These are phyloP conservation scores for Oryza punctata DNA, from an alignment of 176 grass and related monocot genomes.

Conservation along the genomic window DNA sequence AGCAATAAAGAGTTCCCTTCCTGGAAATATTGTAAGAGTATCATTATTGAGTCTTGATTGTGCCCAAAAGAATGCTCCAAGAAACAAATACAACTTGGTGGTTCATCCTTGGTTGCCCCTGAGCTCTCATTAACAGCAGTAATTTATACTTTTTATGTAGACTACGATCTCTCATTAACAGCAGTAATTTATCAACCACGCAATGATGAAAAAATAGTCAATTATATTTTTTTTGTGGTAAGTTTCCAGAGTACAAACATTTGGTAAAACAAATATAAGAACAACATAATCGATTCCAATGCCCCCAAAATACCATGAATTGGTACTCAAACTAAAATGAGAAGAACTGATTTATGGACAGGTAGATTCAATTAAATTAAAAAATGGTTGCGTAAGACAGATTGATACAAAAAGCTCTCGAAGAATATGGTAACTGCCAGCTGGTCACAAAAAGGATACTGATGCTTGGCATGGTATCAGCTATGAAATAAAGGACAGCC, in stretches of 20 bases:
- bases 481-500: constrained; percentile 14
- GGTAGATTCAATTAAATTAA: background rate
- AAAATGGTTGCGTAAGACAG: background rate
- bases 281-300: background rate
- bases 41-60: background rate
- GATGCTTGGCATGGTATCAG: background rate
- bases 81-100: background rate
- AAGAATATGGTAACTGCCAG: constrained; percentile 6
- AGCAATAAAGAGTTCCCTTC: background rate
- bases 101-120: background rate
- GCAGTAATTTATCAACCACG: background rate
- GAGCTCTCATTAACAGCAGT: background rate
- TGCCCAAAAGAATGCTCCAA: background rate
- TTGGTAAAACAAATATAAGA: background rate
- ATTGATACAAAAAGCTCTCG: background rate
- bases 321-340: background rate
- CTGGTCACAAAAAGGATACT: background rate
- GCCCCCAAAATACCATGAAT: background rate
- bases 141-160: too few relatives aligned
- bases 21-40: background rate
- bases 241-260: background rate
- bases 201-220: background rate
- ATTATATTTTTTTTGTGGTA: background rate
- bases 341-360: background rate
- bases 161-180: background rate